Evolutionary conservation across 805 yeast genomes (phyloP).

Genomic region (Aciculoconidium aculeatum): DNA sequence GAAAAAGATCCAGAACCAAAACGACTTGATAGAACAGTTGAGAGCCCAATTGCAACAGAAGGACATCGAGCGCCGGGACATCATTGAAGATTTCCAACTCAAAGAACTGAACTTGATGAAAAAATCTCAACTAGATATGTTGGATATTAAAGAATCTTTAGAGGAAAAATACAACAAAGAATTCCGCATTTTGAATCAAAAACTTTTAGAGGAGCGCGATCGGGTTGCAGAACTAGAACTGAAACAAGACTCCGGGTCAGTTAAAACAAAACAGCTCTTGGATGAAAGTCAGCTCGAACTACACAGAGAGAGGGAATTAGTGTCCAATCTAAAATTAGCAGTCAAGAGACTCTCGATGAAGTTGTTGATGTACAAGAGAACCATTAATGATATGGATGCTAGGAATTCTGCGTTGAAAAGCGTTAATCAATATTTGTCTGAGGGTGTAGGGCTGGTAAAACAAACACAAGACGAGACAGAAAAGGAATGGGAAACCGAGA

Average conservation of each 20-base stretch:
- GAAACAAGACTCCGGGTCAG: neutral
- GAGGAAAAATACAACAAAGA: too few relatives aligned
- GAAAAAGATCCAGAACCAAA: conserved; percentile 11
- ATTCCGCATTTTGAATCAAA: too few relatives aligned
- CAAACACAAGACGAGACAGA: too few relatives aligned
- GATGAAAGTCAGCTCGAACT: neutral
- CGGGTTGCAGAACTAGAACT: neutral
- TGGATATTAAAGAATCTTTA: too few relatives aligned
- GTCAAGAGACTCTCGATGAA: conserved; percentile 7
- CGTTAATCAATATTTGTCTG: too few relatives aligned
- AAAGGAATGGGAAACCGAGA: too few relatives aligned
- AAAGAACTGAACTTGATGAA: neutral
- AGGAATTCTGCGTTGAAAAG: conserved; percentile 6
- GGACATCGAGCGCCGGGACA: conserved; percentile 3
- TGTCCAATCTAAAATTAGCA: conserved; percentile 3
- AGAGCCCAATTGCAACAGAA: conserved; percentile 3
- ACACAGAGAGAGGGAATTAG: neutral
- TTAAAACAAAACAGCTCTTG: neutral
- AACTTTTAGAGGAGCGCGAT: neutral
- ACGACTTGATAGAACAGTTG: conserved; percentile 8
- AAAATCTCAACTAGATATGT: neutral
- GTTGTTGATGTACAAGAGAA: conserved; percentile 6
- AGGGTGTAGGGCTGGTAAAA: too few relatives aligned
- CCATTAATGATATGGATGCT: conserved; percentile 5
- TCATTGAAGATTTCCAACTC: conserved; percentile 2